phyloP scores from a whole-genome alignment of 305 asterid genomes.

The Caryopteris hybrid region DNA sequence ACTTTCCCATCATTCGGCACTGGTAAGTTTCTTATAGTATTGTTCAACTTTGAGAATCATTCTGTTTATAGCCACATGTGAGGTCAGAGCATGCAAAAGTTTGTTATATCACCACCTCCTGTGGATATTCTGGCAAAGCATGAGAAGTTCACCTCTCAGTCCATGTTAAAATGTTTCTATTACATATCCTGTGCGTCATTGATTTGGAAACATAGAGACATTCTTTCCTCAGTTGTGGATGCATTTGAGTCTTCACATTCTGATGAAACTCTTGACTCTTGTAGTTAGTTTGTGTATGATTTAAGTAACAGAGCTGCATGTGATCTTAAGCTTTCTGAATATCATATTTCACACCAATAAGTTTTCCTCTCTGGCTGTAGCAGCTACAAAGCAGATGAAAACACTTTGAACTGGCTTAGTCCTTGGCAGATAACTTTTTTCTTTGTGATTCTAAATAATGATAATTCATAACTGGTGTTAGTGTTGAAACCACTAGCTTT shows the following conservation, averaged over 20 bases:
- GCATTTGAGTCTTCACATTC: constrained; percentile 2
- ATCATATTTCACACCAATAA: constrained; percentile 7
- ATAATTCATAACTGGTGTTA: constrained; percentile 19
- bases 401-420: not conserved
- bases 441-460: not conserved
- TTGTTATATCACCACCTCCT: constrained; percentile 8
- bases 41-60: constrained; percentile 6
- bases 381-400: constrained; percentile 16
- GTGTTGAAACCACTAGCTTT: constrained; percentile 10
- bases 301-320: not conserved
- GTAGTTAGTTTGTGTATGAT: constrained; percentile 13
- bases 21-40: constrained; percentile 49
- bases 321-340: constrained; percentile 13
- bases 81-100: constrained; percentile 1
- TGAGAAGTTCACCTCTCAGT: not conserved
- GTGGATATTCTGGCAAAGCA: constrained; percentile 5
- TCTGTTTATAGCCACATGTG: constrained; percentile 6
- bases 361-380: constrained; percentile 16
- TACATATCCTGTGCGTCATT: constrained; percentile 16
- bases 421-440: constrained; percentile 8
- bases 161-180: not conserved
- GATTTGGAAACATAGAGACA: not conserved
- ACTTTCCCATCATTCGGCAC: constrained; percentile 66
- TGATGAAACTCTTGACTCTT: constrained; percentile 3
- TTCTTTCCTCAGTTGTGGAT: not conserved